Base-by-base conservation (phyloP, 345 rosid genomes). In the Eucalyptus tenuipes region DNA sequence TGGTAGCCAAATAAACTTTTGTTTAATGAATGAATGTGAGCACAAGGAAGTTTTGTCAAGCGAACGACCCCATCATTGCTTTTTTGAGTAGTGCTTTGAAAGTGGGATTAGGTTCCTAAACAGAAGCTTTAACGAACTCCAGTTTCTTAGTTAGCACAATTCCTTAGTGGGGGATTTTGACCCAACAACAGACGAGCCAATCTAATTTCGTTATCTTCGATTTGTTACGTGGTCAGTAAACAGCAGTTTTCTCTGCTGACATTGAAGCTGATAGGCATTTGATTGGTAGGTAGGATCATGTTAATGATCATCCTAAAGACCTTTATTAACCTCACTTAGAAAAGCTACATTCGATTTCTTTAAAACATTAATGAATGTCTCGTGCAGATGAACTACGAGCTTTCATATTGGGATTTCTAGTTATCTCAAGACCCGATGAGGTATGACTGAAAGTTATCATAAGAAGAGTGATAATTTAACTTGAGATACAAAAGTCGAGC, bases 91-190 rank as follows among this genome's bases (percentile, higher is more conserved):
- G 82, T 37, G 25, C 33, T 75, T 86, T 9, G n/a, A 52, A 81
- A 52, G n/a, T 9, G 59, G 29, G 49, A 84, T 89, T 86, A 81
- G 89, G 90, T 88, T 59, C 50, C 49, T 48, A 55, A 90, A 89
- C 50, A 88, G 92, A 91, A 92, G 90, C 85, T 89, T 89, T 89
- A 91, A 91, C 91, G 45, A 92, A 88, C 91, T 45, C 25, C 55
- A 75, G 25, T 20, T 80, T 89, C 49, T 86, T 64, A 16, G 49
- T 50, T 49, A 31, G 81, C 40, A 25, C 87, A 85, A 16, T 25
- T 48, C 50, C 27, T 48, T 16, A 3, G 57, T n/a, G 15, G 53
- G 42, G 31, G 40, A 33, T 24, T 5, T 8, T 9, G 80, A 71
- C 82, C 27, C 82, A 37, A 37, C 45, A 37, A 10, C 82, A 71